Percentiles rank a stretch among this genome's conserved stretches.
Evolutionary conservation across 1,139 yeast genomes (phyloP).

Genomic region (Geotrichum candidum): DNA sequence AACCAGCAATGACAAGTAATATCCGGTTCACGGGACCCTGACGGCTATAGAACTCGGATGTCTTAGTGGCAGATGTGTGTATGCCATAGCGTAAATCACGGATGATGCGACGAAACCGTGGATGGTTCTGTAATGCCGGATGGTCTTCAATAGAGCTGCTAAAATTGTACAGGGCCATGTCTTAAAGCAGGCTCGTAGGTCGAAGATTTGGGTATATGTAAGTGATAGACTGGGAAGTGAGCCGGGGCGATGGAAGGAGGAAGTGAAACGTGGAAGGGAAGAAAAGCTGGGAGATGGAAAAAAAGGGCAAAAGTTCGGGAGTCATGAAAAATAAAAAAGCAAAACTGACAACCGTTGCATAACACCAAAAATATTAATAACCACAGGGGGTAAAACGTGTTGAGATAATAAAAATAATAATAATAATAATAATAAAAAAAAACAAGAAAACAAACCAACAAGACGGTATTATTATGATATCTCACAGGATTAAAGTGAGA

Average conservation of each 20-base stretch:
- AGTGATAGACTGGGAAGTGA: background rate
- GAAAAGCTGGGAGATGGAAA: too few relatives aligned
- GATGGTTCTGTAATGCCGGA: slow-evolving; percentile 6
- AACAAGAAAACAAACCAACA: too few relatives aligned
- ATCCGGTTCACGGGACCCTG: background rate
- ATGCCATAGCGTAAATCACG: slow-evolving; percentile 3
- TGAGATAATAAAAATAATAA: too few relatives aligned
- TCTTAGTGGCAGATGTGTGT: background rate
- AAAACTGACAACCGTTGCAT: too few relatives aligned
- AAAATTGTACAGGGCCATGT: background rate
- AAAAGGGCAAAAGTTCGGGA: too few relatives aligned
- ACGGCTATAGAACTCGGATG: slow-evolving; percentile 1
- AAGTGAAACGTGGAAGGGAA: background rate
- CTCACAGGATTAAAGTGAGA: too few relatives aligned
- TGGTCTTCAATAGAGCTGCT: background rate
- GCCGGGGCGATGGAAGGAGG: background rate
- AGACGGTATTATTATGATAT: too few relatives aligned
- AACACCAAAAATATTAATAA: too few relatives aligned
- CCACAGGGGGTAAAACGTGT: too few relatives aligned
- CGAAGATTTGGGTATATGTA: background rate
- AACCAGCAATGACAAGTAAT: slow-evolving; percentile 2
- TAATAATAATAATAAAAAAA: too few relatives aligned
- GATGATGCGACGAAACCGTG: slow-evolving; percentile 8
- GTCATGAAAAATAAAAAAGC: too few relatives aligned
- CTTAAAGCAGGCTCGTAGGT: background rate